Base-by-base conservation (phyloP, 1,139 yeast genomes). In the Hyphopichia buzzinii region DNA sequence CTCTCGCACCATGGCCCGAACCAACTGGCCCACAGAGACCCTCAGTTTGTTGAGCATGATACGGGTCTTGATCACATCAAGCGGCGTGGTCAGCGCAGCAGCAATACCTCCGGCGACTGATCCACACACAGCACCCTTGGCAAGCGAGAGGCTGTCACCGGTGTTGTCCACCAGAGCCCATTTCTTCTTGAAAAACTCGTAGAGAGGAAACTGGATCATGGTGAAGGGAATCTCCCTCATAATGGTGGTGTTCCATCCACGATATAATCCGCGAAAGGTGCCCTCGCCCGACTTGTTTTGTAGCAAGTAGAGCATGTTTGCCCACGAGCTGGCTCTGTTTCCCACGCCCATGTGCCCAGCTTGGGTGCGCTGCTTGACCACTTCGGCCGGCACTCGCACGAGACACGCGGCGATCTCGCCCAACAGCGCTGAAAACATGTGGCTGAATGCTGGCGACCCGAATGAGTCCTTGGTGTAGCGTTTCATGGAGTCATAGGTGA, bases 141-240 rank as follows among this genome's bases (percentile, higher is more conserved):
- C 63, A 2, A 89, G 81, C 5, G 83, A 65, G 3, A 81, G 66
- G 11, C 59, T 62, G 8, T 55, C 64, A 4, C 55, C 47, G 17
- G 63, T 59, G 26, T 64, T 58, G 11, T 77, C 68, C 33, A 40
- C 40, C 3, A 48, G 38, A 3, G 62, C 52, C 79, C 84, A 76
- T 34, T 62, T 59, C 40, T 60, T 59, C 66, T 92, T 94, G 47
- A 92, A 59, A 57, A 70, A 78, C 57, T 92, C 99, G 55, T 92
- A 92, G 24, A 94, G 62, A 2, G 98, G 98, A 64, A 90, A 94
- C 54, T 92, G 98, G 40, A 92, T 87, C 54, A 89, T 72, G 0
- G 98, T 92, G 64, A 92, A 92, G 2, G 98, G 98, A 33, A 92
- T 90, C 53, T 92, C 99, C 42, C 99, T 72, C 79, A 90, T 72